Evolutionary conservation across 2,329 filamentous ascomycete genomes (phyloP), one percentile per base, ranked within the genome.

Genomic region (Paecilomyces sp.): DNA sequence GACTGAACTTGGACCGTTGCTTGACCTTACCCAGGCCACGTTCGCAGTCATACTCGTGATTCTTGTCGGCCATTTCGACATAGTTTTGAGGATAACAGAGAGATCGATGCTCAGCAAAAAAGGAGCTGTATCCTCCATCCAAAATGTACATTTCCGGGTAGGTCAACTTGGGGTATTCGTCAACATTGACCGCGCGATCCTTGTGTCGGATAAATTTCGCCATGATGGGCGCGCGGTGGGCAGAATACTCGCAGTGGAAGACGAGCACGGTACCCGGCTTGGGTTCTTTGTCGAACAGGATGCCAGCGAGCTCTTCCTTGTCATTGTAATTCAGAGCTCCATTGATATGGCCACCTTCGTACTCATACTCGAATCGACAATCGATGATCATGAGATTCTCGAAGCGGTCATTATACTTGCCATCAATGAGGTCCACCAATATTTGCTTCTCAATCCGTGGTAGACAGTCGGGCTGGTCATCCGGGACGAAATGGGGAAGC

Each of bases 341-440:
- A 66, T 92, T 85, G 71, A 99, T 97, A 74, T 99, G 94, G 34
- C 94, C 94, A 59, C 94, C 94, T 15, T 96, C 89, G 73, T 95
- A 99, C 77, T 99, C 94, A 75, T 99, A 99, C 81, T 99, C 94
- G 72, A 99, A 99, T 22, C 94, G 90, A 75, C 94, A 99, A 75
- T 99, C 94, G 69, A 99, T 88, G 69, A 99, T 83, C 75, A 96
- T 85, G 73, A 91, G 88, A 71, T 92, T 85, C 61, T 92, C 87
- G 73, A 90, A 97, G 25, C 85, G 75, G 28, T 87, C 82, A 68
- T 86, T 85, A 76, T 88, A 96, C 67, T 90, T 88, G 62, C 92
- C 92, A 74, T 96, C 89, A 62, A 99, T 82, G 36, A 99, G 84
- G n/a, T 92, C 85, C 59, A 96, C 78, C 73, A 99, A 83, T 2